Conservation (phyloP, 2,329 filamentous ascomycete species). For the Xylaria sp. region DNA sequence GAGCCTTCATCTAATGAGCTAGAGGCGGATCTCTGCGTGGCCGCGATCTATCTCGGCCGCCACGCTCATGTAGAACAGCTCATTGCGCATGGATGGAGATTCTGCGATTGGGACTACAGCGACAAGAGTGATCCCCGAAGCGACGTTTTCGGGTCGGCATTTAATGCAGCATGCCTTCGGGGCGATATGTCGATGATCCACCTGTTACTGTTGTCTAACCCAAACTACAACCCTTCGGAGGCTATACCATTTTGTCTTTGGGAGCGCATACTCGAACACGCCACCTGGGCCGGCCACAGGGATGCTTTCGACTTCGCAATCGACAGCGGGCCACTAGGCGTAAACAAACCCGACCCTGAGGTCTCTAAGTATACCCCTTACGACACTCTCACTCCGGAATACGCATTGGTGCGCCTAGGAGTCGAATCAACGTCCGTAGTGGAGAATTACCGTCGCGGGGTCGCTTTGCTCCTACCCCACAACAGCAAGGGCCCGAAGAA, state of each 20-base stretch:
- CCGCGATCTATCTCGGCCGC: slow-evolving; percentile 14
- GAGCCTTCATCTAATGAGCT: background rate
- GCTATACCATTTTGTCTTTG: slow-evolving; percentile 2
- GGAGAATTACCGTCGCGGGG: background rate
- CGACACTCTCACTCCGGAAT: background rate
- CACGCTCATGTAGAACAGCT: background rate
- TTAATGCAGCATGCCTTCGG: background rate
- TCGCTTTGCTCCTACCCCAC: background rate
- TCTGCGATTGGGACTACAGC: background rate
- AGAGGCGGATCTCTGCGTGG: slow-evolving; percentile 11
- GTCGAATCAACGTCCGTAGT: background rate
- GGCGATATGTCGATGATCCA: slow-evolving; percentile 3
- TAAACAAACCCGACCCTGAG: background rate
- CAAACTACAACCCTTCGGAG: slow-evolving; percentile 10
- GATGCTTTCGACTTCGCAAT: slow-evolving; percentile 22
- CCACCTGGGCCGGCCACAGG: background rate
- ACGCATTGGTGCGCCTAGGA: background rate
- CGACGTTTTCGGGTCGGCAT: slow-evolving; percentile 2
- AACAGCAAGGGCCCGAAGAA: background rate
- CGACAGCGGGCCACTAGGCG: slow-evolving; percentile 7
- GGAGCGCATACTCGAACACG: background rate
- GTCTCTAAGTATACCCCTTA: background rate
- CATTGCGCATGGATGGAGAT: slow-evolving; percentile 4
- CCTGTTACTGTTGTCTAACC: slow-evolving; percentile 10
- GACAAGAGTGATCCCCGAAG: background rate